Percentiles rank a stretch among this genome's conserved stretches.
These are phyloP conservation scores for Taphrina wiesneri DNA, from an alignment of 1,139 yeast species.

Conservation along the genomic window DNA sequence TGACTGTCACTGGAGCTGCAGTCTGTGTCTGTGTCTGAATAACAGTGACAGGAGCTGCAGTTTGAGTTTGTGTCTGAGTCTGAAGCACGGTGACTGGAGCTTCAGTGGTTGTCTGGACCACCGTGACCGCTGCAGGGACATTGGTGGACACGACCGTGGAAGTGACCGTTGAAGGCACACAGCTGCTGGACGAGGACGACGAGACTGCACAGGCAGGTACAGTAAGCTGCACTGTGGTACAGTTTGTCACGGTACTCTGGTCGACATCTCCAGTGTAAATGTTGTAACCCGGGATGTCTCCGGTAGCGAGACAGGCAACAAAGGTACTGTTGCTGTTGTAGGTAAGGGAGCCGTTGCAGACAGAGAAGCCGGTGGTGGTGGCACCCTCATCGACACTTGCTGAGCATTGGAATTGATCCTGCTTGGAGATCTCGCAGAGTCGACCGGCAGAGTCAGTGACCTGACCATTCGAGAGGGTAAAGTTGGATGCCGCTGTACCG, in stretches of 20 bases:
- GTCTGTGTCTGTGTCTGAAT: background rate
- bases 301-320: conserved; percentile 23
- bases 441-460: conserved; percentile 31
- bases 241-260: conserved; percentile 15
- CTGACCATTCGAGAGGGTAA: conserved; percentile 19
- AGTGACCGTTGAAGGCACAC: conserved; percentile 18
- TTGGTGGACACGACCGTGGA: conserved; percentile 44
- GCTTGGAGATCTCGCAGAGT: conserved; percentile 21
- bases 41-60: background rate
- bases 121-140: conserved; percentile 50
- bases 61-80: background rate
- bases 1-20: background rate
- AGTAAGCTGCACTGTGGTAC: conserved; percentile 6
- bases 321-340: conserved; percentile 16
- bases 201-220: conserved; percentile 9
- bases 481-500: conserved; percentile 2
- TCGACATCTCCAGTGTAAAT: conserved; percentile 10
- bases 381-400: conserved; percentile 6
- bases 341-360: conserved; percentile 16
- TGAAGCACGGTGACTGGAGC: background rate
- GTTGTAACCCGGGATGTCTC: conserved; percentile 18
- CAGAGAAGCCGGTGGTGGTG: conserved; percentile 16
- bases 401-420: conserved; percentile 24
- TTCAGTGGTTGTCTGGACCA: conserved; percentile 24
- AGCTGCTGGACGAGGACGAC: background rate